Conservation (phyloP, 106 monocot species). For the Acanthochlamys bracteata region DNA sequence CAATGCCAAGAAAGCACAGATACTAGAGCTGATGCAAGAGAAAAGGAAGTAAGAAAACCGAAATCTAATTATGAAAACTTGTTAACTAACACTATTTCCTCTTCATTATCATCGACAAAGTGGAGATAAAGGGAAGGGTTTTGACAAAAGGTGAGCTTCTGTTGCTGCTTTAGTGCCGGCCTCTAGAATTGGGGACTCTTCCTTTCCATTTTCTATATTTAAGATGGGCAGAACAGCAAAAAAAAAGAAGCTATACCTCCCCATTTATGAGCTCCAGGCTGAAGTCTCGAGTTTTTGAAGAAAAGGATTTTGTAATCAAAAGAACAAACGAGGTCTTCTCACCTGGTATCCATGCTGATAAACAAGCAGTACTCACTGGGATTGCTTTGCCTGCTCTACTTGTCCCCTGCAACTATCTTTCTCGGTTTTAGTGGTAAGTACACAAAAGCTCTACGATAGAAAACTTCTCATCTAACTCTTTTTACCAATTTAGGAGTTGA, state of each 20-base stretch:
- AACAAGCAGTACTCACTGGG: constrained; percentile 12
- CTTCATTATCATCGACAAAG: constrained; percentile 1
- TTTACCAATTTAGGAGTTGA: background rate
- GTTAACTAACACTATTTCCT: background rate
- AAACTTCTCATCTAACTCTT: background rate
- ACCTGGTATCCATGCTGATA: background rate
- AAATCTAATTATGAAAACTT: background rate
- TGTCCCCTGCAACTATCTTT: constrained; percentile 12
- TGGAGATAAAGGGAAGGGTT: background rate
- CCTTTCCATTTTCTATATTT: background rate
- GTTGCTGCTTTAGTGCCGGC: constrained; percentile 10
- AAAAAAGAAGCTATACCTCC: constrained; percentile 8
- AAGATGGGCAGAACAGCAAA: background rate
- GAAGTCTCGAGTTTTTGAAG: background rate
- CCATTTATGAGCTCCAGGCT: background rate
- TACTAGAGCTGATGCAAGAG: constrained; percentile 23
- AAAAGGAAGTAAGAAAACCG: constrained; percentile 2
- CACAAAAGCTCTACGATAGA: background rate
- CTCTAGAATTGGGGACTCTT: background rate
- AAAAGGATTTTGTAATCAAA: background rate
- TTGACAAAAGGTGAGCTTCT: constrained; percentile 2
- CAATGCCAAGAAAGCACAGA: constrained; percentile 54
- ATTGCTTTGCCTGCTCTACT: constrained; percentile 13
- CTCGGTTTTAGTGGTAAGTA: constrained; percentile 24
- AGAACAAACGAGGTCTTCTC: background rate